phyloP scores from a whole-genome alignment of 257 asterid genomes.

The Solanum pennellii region DNA sequence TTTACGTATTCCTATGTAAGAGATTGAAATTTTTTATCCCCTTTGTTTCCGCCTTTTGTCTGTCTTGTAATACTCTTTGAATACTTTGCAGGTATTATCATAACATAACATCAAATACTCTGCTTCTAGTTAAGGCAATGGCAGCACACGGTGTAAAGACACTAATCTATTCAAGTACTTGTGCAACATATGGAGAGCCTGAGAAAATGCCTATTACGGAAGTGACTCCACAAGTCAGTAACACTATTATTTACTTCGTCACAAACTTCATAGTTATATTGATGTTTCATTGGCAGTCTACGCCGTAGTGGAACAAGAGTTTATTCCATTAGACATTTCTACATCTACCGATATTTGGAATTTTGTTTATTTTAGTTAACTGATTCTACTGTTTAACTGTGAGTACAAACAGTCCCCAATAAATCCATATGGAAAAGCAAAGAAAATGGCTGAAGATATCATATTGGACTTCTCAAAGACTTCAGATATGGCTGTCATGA shows the following conservation, averaged over 20 bases:
- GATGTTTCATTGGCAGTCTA: background rate
- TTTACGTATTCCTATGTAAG: background rate
- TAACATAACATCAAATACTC: conserved; percentile 82
- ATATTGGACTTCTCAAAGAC: conserved; percentile 80
- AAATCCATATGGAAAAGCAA: conserved; percentile 91
- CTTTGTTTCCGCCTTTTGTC: background rate
- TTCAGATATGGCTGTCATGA: conserved; percentile 80
- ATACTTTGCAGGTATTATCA: conserved; percentile 61
- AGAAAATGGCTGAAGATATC: conserved; percentile 97
- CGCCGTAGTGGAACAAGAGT: background rate
- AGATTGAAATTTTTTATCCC: background rate
- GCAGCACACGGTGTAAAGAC: conserved; percentile 52
- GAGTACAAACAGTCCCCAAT: conserved; percentile 45
- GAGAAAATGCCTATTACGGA: conserved; percentile 87
- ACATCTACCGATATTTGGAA: background rate
- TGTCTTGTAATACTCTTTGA: background rate
- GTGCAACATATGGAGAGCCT: conserved; percentile 96
- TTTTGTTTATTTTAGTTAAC: background rate
- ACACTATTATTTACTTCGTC: background rate
- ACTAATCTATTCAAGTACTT: conserved; percentile 81
- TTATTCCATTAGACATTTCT: background rate
- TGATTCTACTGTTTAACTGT: background rate
- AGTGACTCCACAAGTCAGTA: conserved; percentile 70
- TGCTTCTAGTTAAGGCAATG: conserved; percentile 76
- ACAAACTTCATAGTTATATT: background rate